Percentiles rank a stretch among this genome's conserved stretches.
phyloP scores from a whole-genome alignment of 495 filamentous ascomycete genomes.

The Talaromyces borbonicus region DNA sequence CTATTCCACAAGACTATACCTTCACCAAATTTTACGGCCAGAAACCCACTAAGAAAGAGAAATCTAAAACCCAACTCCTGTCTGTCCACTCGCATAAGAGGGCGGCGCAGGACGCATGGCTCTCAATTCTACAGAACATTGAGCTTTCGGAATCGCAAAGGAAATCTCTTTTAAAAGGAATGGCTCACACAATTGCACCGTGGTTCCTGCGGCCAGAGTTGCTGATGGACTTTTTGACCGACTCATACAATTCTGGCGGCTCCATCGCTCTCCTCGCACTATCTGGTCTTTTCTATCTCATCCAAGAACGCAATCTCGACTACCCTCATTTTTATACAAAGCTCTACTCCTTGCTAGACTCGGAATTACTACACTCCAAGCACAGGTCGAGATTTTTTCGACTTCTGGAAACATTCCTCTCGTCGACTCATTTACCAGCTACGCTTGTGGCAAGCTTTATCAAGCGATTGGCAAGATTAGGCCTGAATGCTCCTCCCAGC shows the following conservation, averaged over 20 bases:
- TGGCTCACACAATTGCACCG: conserved; percentile 68
- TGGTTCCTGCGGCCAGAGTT: conserved; percentile 80
- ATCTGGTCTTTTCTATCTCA: conserved; percentile 90
- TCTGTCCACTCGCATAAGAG: conserved; percentile 37
- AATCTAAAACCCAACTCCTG: conserved; percentile 35
- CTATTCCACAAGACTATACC: conserved; percentile 51
- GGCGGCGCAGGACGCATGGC: conserved; percentile 72
- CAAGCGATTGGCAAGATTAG: conserved; percentile 75
- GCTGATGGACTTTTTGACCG: conserved; percentile 95
- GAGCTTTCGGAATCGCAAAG: conserved; percentile 55
- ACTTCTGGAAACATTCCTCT: conserved; percentile 80
- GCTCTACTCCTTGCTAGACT: conserved; percentile 82
- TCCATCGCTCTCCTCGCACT: conserved; percentile 78
- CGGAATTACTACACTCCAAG: conserved; percentile 79
- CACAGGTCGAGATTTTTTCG: conserved; percentile 91
- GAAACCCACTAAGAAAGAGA: conserved; percentile 51
- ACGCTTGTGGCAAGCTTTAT: conserved; percentile 89
- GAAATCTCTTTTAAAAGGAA: conserved; percentile 64
- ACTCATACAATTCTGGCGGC: conserved; percentile 80
- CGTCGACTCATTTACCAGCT: conserved; percentile 88
- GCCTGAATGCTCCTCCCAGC: conserved; percentile 73
- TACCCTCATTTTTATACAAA: conserved; percentile 92
- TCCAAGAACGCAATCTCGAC: conserved; percentile 85
- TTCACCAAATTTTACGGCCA: conserved; percentile 56
- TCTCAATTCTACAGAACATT: conserved; percentile 58